Conservation (phyloP, 2,329 filamentous ascomycete genomes). For the Fusarium sterilihyphosum region DNA sequence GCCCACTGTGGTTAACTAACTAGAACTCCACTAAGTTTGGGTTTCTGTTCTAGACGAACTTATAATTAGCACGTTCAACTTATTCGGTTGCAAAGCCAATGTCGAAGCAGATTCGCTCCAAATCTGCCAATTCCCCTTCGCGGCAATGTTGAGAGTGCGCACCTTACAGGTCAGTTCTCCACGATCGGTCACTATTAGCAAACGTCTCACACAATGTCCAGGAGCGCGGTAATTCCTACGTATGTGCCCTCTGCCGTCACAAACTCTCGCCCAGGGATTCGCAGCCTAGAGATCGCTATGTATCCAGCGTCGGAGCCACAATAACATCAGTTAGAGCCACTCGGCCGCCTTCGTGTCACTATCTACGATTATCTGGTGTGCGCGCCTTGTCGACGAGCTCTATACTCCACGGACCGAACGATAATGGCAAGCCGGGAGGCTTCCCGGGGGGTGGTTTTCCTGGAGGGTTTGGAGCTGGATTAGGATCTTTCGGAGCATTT, state of each 20-base stretch:
- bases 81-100: slow-evolving; percentile 31
- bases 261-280: slow-evolving; percentile 38
- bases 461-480: slow-evolving; percentile 32
- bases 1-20: slow-evolving; percentile 28
- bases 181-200: background rate
- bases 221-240: slow-evolving; percentile 52
- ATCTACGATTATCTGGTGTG: slow-evolving; percentile 1
- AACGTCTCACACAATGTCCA: slow-evolving; percentile 33
- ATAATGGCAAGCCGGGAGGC: slow-evolving; percentile 29
- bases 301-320: slow-evolving; percentile 18
- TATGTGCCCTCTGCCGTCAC: slow-evolving; percentile 54
- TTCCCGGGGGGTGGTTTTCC: slow-evolving; percentile 40
- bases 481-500: slow-evolving; percentile 41
- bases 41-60: slow-evolving; percentile 6
- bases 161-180: slow-evolving; percentile 50
- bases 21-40: slow-evolving; percentile 32
- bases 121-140: slow-evolving; percentile 32
- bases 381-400: slow-evolving; percentile 46
- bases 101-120: slow-evolving; percentile 30
- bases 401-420: slow-evolving; percentile 29
- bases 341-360: background rate
- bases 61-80: slow-evolving; percentile 13
- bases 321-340: slow-evolving; percentile 6
- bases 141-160: slow-evolving; percentile 57
- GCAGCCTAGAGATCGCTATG: slow-evolving; percentile 25